Base-by-base conservation (phyloP, 106 monocot genomes). In the Narthecium ossifragum region DNA sequence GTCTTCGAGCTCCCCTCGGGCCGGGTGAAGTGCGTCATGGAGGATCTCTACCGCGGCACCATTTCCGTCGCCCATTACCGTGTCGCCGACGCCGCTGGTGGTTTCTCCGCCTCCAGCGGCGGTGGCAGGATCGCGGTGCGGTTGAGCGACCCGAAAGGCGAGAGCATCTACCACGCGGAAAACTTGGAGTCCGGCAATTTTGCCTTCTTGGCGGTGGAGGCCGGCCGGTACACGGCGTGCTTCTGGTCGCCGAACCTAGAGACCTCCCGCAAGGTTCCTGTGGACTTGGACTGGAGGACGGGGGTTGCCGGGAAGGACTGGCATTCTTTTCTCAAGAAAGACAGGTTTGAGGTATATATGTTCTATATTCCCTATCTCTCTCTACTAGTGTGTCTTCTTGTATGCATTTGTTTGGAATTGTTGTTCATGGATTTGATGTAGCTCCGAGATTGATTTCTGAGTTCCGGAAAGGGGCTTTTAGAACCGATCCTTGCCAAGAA, bases 1-100 rank as follows among this genome's bases (percentile, higher is more conserved):
- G 63, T 75, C 29, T 46, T 75, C 24, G 57, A 75, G n/a, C 48
- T 76, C 39, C 64, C 63, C 18, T 76, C 76, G n/a, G 75, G 75
- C 62, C 43, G 63, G 40, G 58, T 59, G 49, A 70, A 65, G 36
- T 76, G 76, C 63, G 26, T 76, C 48, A 41, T 70, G 8, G 70
- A 76, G 51, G 76, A 76, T 14, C 38, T 70, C 70, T 49, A 26
- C 32, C 27, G 32, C 33, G 59, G 70, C 24, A 53, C 76, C 30
- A 31, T 75, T 36, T 69, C 69, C 50, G 20, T 34, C 49, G 69
- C 63, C 39, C 63, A 24, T 25, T 75, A 62, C 49, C 75, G 75
- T 61, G 46, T 75, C 62, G 28, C 57, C 40, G 23, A 37, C 5
- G 59, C 38, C 0, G 20, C 23, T 12, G 20, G 3, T 6, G 9